Conservation (phyloP, 805 yeast genomes). For the Yamadazyma akitaensis region DNA sequence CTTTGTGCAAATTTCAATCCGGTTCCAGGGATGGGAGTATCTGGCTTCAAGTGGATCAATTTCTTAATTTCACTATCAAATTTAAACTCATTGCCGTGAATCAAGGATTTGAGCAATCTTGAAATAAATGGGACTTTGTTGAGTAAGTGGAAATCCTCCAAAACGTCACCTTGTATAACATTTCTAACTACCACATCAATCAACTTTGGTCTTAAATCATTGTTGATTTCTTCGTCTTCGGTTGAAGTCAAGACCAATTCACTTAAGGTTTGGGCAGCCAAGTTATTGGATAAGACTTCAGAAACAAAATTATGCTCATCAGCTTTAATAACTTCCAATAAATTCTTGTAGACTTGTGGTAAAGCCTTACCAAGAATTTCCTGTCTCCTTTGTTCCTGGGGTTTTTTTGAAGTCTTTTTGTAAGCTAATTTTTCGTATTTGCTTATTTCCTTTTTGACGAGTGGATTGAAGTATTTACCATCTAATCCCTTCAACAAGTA, state of each 20-base stretch:
- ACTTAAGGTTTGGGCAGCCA: constrained; percentile 79
- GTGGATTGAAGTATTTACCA: constrained; percentile 78
- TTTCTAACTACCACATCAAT: constrained; percentile 55
- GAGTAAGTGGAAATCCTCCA: constrained; percentile 63
- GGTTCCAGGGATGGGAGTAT: constrained; percentile 39
- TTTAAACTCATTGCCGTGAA: constrained; percentile 85
- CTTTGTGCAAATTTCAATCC: constrained; percentile 61
- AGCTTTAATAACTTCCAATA: constrained; percentile 29
- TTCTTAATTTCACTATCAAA: constrained; percentile 47
- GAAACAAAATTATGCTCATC: constrained; percentile 43
- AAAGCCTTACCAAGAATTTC: constrained; percentile 66
- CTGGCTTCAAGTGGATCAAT: constrained; percentile 42
- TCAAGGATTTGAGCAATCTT: constrained; percentile 69
- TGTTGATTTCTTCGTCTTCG: constrained; percentile 38
- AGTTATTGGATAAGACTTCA: constrained; percentile 55
- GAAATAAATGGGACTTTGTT: constrained; percentile 66
- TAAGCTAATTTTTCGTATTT: constrained; percentile 57
- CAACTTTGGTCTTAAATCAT: constrained; percentile 44
- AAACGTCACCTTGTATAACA: constrained; percentile 60
- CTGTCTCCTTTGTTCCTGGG: constrained; percentile 65
- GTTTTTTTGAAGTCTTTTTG: constrained; percentile 77
- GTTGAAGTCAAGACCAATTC: constrained; percentile 57
- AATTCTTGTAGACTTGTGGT: constrained; percentile 58
- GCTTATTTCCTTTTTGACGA: constrained; percentile 54
- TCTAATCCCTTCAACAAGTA: constrained; percentile 76